Evolutionary conservation across 768 basidiomycete genomes (phyloP).

Genomic region (Agaricus blazei): DNA sequence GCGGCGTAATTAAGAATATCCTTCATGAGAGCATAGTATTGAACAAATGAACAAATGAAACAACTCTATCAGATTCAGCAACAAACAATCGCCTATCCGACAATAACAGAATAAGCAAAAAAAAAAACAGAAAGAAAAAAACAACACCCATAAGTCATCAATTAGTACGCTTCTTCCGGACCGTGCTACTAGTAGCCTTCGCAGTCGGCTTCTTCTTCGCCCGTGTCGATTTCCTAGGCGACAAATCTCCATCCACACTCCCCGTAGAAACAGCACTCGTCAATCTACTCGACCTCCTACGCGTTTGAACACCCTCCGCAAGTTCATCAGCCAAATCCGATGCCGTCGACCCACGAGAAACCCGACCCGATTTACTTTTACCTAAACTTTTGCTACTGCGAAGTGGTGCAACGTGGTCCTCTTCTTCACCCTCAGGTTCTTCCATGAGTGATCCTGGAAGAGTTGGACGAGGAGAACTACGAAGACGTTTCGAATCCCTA

Average conservation of each 20-base stretch:
- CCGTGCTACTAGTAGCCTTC: background rate
- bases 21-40: no score
- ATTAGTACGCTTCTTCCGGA: conserved; percentile 14
- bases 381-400: conserved; percentile 26
- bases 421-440: conserved; percentile 24
- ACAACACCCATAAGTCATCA: background rate
- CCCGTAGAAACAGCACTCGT: conserved; percentile 21
- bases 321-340: conserved; percentile 27
- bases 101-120: background rate
- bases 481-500: background rate
- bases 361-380: conserved; percentile 11
- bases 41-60: no score
- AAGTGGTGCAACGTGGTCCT: conserved; percentile 34
- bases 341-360: conserved; percentile 15
- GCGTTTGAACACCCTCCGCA: conserved; percentile 29
- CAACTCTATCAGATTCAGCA: background rate
- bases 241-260: conserved; percentile 19
- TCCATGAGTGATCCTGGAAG: conserved; percentile 14
- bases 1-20: no score
- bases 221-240: conserved; percentile 16
- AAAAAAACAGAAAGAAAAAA: background rate
- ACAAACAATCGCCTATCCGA: background rate
- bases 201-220: conserved; percentile 8
- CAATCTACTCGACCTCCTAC: conserved; percentile 41
- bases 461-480: conserved; percentile 1